A percentile compares a stretch with the other conserved stretches of the same genome.
These are phyloP conservation scores for Eremothecium coryli DNA, from an alignment of 1,139 yeast genomes.

Conservation along the genomic window DNA sequence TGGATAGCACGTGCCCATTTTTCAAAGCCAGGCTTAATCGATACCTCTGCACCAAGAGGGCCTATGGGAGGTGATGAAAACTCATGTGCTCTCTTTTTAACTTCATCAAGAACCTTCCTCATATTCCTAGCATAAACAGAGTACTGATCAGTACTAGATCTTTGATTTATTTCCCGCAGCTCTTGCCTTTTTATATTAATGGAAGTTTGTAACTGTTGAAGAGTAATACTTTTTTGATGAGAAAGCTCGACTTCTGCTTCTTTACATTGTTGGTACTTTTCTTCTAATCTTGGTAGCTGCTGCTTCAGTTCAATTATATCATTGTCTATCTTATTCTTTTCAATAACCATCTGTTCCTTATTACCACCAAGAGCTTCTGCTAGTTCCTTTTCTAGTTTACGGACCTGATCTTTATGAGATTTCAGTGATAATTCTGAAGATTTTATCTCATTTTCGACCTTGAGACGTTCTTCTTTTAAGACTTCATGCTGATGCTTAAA, in stretches of 20 bases:
- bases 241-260: constrained; percentile 13
- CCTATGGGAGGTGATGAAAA: constrained; percentile 61
- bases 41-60: constrained; percentile 62
- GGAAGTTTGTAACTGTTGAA: constrained; percentile 7
- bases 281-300: constrained; percentile 13
- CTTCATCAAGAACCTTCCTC: constrained; percentile 36
- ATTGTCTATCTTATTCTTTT: constrained; percentile 8
- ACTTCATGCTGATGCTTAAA: constrained; percentile 17
- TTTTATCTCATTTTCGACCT: constrained; percentile 29
- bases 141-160: constrained; percentile 14
- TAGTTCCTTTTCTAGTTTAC: constrained; percentile 32
- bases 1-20: constrained; percentile 61
- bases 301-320: constrained; percentile 13
- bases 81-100: constrained; percentile 29
- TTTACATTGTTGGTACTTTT: constrained; percentile 14
- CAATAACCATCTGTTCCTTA: constrained; percentile 16
- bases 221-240: constrained; percentile 12
- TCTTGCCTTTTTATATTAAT: constrained; percentile 6
- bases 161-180: constrained; percentile 7
- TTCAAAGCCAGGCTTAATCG: constrained; percentile 46
- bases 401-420: constrained; percentile 34
- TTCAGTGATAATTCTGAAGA: constrained; percentile 29
- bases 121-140: constrained; percentile 43
- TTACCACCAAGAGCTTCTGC: constrained; percentile 27
- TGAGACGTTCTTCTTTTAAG: constrained; percentile 21